A percentile compares a stretch with the other conserved stretches of the same genome.
Evolutionary conservation across 192 early-diverging fungal genomes (phyloP).

Genomic region (Mortierella alpina): DNA sequence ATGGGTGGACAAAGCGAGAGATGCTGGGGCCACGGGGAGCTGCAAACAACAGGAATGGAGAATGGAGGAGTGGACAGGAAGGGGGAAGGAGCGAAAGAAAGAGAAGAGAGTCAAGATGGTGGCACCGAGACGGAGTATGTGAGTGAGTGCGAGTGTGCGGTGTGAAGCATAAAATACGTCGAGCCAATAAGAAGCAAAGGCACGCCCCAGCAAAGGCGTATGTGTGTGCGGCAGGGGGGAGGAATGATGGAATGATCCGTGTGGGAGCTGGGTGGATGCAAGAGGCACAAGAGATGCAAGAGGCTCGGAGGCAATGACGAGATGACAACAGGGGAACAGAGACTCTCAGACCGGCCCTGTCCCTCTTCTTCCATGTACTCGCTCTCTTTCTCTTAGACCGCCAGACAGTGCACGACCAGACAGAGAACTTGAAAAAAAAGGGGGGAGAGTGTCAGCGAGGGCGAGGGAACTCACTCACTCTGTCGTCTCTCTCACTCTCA

Average conservation of each 20-base stretch:
- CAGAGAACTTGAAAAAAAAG: no score
- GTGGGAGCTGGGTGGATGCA: not conserved
- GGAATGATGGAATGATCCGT: no score
- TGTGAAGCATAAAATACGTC: no score
- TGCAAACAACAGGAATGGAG: not conserved
- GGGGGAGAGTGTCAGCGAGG: no score
- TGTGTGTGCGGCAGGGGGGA: no score
- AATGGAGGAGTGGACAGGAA: slow-evolving; percentile 1
- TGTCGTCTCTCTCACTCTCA: not conserved
- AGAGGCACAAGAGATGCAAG: not conserved
- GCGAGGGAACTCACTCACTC: no score
- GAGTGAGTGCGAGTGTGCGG: no score
- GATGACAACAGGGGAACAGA: not conserved
- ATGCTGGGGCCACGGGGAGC: not conserved
- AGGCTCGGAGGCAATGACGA: not conserved
- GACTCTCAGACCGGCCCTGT: no score
- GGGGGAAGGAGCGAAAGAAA: not conserved
- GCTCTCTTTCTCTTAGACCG: not conserved
- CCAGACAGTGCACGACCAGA: not conserved
- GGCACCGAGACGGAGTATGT: not conserved
- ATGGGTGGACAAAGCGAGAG: no score
- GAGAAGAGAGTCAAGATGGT: not conserved
- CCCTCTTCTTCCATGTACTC: not conserved
- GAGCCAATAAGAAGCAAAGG: no score
- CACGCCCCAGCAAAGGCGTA: no score